Percentiles rank a stretch among this genome's conserved stretches.
phyloP scores from a whole-genome alignment of 2,329 filamentous ascomycete genomes.

The Talaromyces verruculosus region DNA sequence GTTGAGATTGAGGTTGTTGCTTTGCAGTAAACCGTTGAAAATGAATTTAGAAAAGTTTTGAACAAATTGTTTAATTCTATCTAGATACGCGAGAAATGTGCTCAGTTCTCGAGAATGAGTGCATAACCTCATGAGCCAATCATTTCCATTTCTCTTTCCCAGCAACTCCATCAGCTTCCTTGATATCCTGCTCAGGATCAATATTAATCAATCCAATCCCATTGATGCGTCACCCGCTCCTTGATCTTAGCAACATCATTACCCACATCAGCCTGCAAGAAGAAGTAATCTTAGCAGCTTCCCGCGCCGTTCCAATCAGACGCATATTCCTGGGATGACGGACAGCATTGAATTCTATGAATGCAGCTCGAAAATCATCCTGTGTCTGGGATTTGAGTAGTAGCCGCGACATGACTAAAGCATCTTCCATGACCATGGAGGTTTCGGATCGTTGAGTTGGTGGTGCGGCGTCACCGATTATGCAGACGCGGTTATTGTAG shows the following conservation, averaged over 20 bases:
- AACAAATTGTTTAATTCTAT: not conserved
- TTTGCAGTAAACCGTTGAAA: conserved; percentile 38
- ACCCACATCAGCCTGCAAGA: not conserved
- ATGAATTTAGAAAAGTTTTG: no score
- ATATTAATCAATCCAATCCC: not conserved
- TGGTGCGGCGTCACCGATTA: not conserved
- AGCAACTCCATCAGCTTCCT: not conserved
- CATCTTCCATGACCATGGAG: not conserved
- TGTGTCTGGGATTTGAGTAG: not conserved
- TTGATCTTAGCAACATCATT: not conserved
- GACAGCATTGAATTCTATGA: not conserved
- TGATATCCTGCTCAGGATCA: not conserved
- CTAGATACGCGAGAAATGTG: not conserved
- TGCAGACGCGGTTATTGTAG: no score
- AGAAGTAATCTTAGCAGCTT: not conserved
- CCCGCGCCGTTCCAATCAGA: not conserved
- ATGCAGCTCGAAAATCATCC: not conserved
- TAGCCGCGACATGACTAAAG: not conserved
- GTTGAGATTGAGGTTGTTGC: conserved; percentile 68
- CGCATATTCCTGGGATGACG: not conserved
- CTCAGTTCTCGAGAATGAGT: no score
- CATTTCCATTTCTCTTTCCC: not conserved
- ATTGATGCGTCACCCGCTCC: not conserved
- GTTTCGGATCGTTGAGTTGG: not conserved
- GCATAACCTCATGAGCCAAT: not conserved